Evolutionary conservation across 495 filamentous ascomycete genomes (phyloP).

Genomic region (Tirmania nivea): DNA sequence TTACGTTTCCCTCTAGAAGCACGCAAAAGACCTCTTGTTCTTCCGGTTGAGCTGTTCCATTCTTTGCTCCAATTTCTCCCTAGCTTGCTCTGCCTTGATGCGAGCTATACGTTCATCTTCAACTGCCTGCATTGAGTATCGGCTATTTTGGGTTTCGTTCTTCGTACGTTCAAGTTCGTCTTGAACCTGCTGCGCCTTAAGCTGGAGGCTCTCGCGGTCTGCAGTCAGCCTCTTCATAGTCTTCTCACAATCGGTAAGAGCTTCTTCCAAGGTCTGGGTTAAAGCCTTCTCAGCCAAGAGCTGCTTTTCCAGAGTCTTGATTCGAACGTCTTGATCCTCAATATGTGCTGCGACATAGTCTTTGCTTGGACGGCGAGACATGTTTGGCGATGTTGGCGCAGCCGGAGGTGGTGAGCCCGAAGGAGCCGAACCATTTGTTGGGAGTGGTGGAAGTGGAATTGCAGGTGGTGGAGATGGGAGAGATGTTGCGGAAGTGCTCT

Average conservation of each 20-base stretch:
- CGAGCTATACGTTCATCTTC: constrained; percentile 84
- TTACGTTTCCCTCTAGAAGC: constrained; percentile 41
- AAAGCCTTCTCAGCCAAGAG: constrained; percentile 90
- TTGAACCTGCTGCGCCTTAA: constrained; percentile 56
- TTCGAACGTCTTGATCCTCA: constrained; percentile 86
- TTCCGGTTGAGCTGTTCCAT: constrained; percentile 89
- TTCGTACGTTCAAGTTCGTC: constrained; percentile 39
- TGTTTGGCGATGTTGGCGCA: constrained; percentile 25
- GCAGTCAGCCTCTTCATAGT: constrained; percentile 22
- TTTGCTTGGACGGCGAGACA: constrained; percentile 51
- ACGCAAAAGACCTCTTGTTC: constrained; percentile 89
- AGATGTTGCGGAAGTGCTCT: constrained; percentile 60
- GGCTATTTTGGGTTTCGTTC: constrained; percentile 44
- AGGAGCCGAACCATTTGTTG: constrained; percentile 23
- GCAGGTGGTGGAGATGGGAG: constrained; percentile 76
- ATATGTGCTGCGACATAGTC: constrained; percentile 49
- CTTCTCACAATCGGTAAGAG: constrained; percentile 84
- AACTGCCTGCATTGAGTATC: constrained; percentile 74
- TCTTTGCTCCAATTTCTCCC: constrained; percentile 70
- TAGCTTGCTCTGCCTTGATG: constrained; percentile 66
- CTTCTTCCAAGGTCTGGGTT: constrained; percentile 82
- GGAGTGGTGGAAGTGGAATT: constrained; percentile 86
- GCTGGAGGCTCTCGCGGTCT: constrained; percentile 77
- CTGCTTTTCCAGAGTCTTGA: constrained; percentile 91
- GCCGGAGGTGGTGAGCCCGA: constrained; percentile 16